Base-by-base conservation (phyloP, 1,284 basidiomycete genomes). In the Ceratobasidium sp. region DNA sequence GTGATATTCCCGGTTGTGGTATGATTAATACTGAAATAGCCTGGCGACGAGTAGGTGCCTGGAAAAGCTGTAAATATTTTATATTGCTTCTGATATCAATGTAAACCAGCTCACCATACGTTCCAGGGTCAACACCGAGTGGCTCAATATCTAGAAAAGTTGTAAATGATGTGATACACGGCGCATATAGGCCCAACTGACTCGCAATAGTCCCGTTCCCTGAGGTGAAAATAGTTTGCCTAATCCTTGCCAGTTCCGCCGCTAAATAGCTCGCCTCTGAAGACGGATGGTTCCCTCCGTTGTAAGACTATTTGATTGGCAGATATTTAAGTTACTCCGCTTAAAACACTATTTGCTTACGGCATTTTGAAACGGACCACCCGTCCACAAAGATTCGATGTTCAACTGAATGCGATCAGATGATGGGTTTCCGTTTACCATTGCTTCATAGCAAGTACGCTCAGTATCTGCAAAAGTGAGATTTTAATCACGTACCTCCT, bases 331-430 rank as follows among this genome's bases (percentile, higher is more conserved):
- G 33, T 33, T 33, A 4, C 33, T 33, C 33, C 33, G 33, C 33
- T 33, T 33, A 33, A 33, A 33, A 1, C 2, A 4, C 33, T 33
- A 33, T n/a, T n/a, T 70, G 89, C 87, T 70, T 80, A 89, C 92
- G 23, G 89, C 86, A 81, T 92, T 89, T 69, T 89, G 86, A 80
- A 92, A 92, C 6, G 91, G 90, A 1, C 92, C 92, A 28, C 92
- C 92, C 44, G 90, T 87, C 92, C 93, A 94, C 12, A 94, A 84
- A 15, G 90, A 90, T 81, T 94, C 92, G 65, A 94, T 91, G 81
- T 94, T 93, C 57, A 94, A 84, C 80, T 92, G 91, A 6, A 88
- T 90, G 3, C 85, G 85, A 82, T 94, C 92, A 59, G 89, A 87
- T 1, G 83, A 81, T 1, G 90, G 89, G 15, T 90, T 90, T 0